These are phyloP conservation scores for Aureobasidium musti DNA, from an alignment of 2,329 filamentous ascomycete genomes.

Conservation along the genomic window DNA sequence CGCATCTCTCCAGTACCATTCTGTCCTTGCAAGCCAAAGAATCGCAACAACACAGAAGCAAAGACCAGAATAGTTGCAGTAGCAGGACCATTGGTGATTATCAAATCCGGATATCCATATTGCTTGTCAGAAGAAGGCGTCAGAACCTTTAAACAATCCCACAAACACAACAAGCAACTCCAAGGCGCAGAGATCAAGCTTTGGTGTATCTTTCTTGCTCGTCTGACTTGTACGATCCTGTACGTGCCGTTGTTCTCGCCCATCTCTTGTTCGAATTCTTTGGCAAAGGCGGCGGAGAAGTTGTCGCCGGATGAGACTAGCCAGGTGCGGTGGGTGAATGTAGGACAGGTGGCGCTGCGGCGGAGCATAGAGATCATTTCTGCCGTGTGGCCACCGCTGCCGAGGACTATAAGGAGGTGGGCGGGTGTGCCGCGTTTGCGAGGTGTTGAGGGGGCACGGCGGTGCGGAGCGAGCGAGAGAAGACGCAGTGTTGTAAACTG, in stretches of 20 bases:
- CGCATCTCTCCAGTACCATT: constrained; percentile 59
- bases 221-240: constrained; percentile 67
- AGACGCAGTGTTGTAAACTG: constrained; percentile 44
- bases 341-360: constrained; percentile 51
- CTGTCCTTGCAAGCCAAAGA: constrained; percentile 48
- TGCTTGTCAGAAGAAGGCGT: background rate
- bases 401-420: constrained; percentile 78
- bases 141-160: constrained; percentile 29
- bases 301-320: constrained; percentile 74
- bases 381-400: constrained; percentile 89
- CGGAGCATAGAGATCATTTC: constrained; percentile 88
- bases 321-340: constrained; percentile 71
- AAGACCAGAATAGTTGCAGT: constrained; percentile 77
- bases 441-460: constrained; percentile 36
- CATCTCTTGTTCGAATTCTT: constrained; percentile 60
- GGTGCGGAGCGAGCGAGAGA: constrained; percentile 44
- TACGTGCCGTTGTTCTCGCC: constrained; percentile 49
- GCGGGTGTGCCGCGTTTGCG: constrained; percentile 44
- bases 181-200: constrained; percentile 71
- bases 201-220: constrained; percentile 83
- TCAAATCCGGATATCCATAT: constrained; percentile 64
- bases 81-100: constrained; percentile 85
- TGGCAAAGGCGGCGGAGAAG: constrained; percentile 65
- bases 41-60: constrained; percentile 58
- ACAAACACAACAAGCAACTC: constrained; percentile 66